These are phyloP conservation scores for Scleroderma bovista DNA, from an alignment of 768 basidiomycete genomes.

Conservation along the genomic window DNA sequence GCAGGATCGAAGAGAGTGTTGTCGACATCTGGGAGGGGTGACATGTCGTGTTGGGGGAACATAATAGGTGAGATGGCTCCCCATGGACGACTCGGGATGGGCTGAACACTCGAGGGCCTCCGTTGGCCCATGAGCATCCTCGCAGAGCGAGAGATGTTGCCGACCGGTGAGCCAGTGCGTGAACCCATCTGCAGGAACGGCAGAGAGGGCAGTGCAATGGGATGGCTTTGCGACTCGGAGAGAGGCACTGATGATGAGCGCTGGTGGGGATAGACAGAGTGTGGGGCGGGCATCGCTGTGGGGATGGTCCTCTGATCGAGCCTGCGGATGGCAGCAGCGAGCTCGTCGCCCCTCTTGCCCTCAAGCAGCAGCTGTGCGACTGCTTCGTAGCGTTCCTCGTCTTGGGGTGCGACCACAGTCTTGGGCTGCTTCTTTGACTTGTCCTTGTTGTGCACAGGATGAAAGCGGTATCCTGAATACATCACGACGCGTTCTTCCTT, in stretches of 20 bases:
- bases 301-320: conserved; percentile 34
- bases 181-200: conserved; percentile 38
- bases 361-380: conserved; percentile 60
- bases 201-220: conserved; percentile 40
- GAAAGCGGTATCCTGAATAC: conserved; percentile 61
- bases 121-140: conserved; percentile 40
- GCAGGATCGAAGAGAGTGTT: conserved; percentile 43
- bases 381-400: conserved; percentile 38
- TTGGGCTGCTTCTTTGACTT: conserved; percentile 38
- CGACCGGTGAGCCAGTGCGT: conserved; percentile 40
- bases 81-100: conserved; percentile 27
- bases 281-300: not conserved
- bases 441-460: conserved; percentile 41
- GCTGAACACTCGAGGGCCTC: conserved; percentile 46
- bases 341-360: conserved; percentile 66
- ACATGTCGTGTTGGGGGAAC: conserved; percentile 38
- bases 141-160: conserved; percentile 39
- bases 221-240: conserved; percentile 34
- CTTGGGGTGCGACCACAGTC: conserved; percentile 11
- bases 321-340: conserved; percentile 53
- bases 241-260: conserved; percentile 63
- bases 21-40: conserved; percentile 45
- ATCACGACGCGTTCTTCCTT: conserved; percentile 65
- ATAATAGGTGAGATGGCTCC: conserved; percentile 21
- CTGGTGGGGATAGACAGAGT: conserved; percentile 35